Base-by-base conservation (phyloP, 805 yeast genomes). In the Yamadazyma akitaensis region DNA sequence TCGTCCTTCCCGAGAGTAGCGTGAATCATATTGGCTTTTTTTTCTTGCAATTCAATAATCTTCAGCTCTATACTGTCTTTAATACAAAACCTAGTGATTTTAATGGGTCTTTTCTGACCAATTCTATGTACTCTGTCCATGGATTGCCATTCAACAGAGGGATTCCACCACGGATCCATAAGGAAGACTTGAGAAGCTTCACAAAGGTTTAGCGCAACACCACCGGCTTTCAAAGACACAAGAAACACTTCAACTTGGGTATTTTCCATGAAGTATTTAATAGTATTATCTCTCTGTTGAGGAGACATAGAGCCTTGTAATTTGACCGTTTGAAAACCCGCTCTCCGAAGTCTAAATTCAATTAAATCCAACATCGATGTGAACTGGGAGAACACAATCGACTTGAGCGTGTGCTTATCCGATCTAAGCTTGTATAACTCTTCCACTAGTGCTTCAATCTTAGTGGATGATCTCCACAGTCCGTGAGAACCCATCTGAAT, bases 141-240 rank as follows among this genome's bases (percentile, higher is more conserved):
- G 42, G 95, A 85, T 64, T 94, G 99, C 90, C 97, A 94, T 64
- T 94, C 99, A 7, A 92, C 94, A 55, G 96, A 86, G 1, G 98
- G 98, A 62, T 94, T 95, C 98, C 99, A 94, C 99, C 99, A 94
- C 31, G 98, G 98, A 59, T 94, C 99, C 73, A 94, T 74, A 38
- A 94, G 76, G 56, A 94, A 94, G 40, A 94, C 98, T 59, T 92
- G 98, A 2, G 95, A 90, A 0, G 99, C 98, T 59, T 95, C 99
- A 60, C 97, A 92, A 53, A 94, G 73, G 62, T 94, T 94, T 54
- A 94, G 74, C 0, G 99, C 99, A 37, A 94, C 99, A 68, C 99
- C 99, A 55, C 99, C 99, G 0, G 99, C 99, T 61, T 94, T 94
- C 57, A 94, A 76, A 31, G 97, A 89, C 8, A 94, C 99, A 52